These are phyloP conservation scores for Imleria badia DNA, from an alignment of 768 basidiomycete species.

Conservation along the genomic window DNA sequence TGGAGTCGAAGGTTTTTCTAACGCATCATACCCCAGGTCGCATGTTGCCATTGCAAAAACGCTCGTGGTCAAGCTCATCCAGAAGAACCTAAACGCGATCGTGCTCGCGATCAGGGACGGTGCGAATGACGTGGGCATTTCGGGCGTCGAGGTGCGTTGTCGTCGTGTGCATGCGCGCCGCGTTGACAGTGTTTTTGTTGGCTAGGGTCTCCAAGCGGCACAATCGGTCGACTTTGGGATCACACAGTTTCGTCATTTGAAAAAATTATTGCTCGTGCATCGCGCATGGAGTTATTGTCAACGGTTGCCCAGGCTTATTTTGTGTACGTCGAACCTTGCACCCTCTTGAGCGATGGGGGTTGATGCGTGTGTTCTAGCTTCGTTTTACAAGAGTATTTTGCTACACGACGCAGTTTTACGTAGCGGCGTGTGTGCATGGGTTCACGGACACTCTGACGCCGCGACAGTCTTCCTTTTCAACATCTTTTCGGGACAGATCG, in stretches of 20 bases:
- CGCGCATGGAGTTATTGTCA: slow-evolving; percentile 99
- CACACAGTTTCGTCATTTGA: slow-evolving; percentile 94
- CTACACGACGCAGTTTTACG: slow-evolving; percentile 95
- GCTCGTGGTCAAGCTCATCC: slow-evolving; percentile 95
- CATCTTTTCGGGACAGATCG: slow-evolving; percentile 98
- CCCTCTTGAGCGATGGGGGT: slow-evolving; percentile 9
- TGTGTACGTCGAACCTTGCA: slow-evolving; percentile 66
- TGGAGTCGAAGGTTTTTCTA: slow-evolving; percentile 39
- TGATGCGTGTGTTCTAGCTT: slow-evolving; percentile 54
- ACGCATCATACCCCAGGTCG: slow-evolving; percentile 55
- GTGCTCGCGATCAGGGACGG: slow-evolving; percentile 97
- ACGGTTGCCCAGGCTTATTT: slow-evolving; percentile 88
- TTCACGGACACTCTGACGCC: not conserved
- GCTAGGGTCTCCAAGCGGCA: slow-evolving; percentile 93
- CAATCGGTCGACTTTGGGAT: slow-evolving; percentile 97
- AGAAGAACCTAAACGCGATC: slow-evolving; percentile 91
- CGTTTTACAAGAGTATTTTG: slow-evolving; percentile 98
- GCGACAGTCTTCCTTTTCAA: slow-evolving; percentile 94
- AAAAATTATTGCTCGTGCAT: slow-evolving; percentile 93
- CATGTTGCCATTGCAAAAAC: slow-evolving; percentile 98
- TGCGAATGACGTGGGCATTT: slow-evolving; percentile 98
- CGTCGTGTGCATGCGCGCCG: not conserved
- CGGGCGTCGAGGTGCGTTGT: slow-evolving; percentile 81
- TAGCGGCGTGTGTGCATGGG: not conserved
- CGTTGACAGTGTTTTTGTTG: not conserved